phyloP scores from a whole-genome alignment of 2,329 filamentous ascomycete species.

The Tolypocladium sp. region DNA sequence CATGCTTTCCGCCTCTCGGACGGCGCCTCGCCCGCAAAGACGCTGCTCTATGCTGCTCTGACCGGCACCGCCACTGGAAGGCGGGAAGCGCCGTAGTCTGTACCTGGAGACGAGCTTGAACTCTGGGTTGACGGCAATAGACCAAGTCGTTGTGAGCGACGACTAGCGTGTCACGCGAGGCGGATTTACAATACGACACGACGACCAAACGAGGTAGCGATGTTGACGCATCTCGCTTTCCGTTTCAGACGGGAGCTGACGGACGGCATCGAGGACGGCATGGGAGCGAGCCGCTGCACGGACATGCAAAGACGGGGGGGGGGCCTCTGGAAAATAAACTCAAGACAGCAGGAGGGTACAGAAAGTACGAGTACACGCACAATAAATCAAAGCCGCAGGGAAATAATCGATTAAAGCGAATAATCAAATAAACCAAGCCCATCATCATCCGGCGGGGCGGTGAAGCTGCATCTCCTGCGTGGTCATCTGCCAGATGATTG shows the following conservation, averaged over 20 bases:
- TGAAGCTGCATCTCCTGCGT: slow-evolving; percentile 5
- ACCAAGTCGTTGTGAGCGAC: not conserved
- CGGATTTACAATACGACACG: not conserved
- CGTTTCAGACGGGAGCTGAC: not conserved
- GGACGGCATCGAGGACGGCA: not conserved
- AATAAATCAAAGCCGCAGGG: not conserved
- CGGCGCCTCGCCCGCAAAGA: not conserved
- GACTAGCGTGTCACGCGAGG: too few relatives aligned
- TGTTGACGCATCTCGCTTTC: not conserved
- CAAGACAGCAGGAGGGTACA: not conserved
- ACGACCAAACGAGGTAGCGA: not conserved
- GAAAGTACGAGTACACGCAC: too few relatives aligned
- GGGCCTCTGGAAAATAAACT: not conserved
- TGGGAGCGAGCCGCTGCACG: not conserved
- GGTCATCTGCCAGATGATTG: slow-evolving; percentile 27
- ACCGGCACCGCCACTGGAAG: not conserved
- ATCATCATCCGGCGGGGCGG: slow-evolving; percentile 1
- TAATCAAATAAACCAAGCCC: not conserved
- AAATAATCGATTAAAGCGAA: not conserved
- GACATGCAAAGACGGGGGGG: not conserved
- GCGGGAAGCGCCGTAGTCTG: too few relatives aligned
- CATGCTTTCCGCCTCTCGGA: not conserved
- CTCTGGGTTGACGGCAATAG: too few relatives aligned
- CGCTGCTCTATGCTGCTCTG: not conserved
- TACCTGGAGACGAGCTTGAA: too few relatives aligned